These are phyloP conservation scores for Moricandia arvensis DNA, from an alignment of 345 rosid species.

Conservation along the genomic window DNA sequence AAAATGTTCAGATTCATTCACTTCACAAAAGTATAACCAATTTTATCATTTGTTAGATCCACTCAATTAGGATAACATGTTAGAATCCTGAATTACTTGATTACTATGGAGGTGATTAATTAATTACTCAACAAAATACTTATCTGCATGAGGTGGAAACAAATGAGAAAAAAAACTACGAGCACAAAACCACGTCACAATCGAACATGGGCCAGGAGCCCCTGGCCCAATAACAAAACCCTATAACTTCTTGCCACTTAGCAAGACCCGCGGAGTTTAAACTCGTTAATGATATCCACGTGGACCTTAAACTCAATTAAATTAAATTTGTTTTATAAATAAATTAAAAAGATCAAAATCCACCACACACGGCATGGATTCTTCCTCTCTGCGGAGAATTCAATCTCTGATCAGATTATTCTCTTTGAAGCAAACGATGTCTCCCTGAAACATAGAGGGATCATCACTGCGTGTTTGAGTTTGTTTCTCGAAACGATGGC, in stretches of 20 bases:
- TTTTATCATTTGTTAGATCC: no score
- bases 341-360: conserved; percentile 7
- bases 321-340: neutral
- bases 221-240: conserved; percentile 5
- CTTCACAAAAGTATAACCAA: no score
- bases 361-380: conserved; percentile 10
- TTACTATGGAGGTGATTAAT: no score
- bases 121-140: no score
- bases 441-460: conserved; percentile 30
- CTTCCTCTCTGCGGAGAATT: conserved; percentile 22
- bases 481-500: no score
- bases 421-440: conserved; percentile 8
- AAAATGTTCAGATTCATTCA: no score
- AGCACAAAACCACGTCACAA: conserved; percentile 29
- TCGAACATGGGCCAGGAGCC: conserved; percentile 16
- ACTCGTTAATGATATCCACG: conserved; percentile 16
- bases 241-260: conserved; percentile 9
- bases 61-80: no score
- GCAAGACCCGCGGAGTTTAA: conserved; percentile 27
- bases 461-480: no score
- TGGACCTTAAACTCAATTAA: conserved; percentile 21
- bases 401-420: conserved; percentile 27
- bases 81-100: no score
- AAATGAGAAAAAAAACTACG: conserved; percentile 20
- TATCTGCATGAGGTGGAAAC: neutral